Conservation (phyloP, 192 early-diverging fungal species). For the Backusella westeae region DNA sequence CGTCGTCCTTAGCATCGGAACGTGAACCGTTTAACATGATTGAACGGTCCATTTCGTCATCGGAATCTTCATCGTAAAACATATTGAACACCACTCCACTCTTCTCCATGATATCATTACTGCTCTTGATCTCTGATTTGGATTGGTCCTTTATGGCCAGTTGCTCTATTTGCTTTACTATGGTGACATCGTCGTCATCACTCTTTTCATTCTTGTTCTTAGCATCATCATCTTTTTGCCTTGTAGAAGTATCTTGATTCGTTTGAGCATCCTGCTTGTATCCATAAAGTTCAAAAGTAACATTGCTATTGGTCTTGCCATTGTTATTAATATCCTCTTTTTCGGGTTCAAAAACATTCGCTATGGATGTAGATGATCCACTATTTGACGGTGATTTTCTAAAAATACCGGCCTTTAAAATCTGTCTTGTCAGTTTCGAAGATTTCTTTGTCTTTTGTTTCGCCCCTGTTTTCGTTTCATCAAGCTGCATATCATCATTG, state of each 20-base stretch:
- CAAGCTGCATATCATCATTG: background rate
- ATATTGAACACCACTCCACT: background rate
- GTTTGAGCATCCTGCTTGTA: background rate
- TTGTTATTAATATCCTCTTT: background rate
- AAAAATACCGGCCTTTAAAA: constrained; percentile 2
- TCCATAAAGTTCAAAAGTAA: background rate
- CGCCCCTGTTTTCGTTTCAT: background rate
- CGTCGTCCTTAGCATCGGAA: background rate
- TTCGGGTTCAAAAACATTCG: background rate
- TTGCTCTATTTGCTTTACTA: background rate
- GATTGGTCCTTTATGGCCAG: background rate
- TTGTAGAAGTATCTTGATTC: background rate
- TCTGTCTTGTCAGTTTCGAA: background rate
- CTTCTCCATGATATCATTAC: background rate
- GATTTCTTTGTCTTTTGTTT: background rate
- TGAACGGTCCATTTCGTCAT: background rate
- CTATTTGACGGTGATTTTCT: background rate
- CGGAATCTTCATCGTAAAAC: constrained; percentile 1
- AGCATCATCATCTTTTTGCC: too few species aligned
- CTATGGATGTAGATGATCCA: background rate
- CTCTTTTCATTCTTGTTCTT: too few species aligned
- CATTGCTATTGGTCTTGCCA: background rate
- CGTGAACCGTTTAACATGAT: background rate
- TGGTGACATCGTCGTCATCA: background rate
- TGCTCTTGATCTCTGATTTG: background rate